A percentile compares a stretch with the other conserved stretches of the same genome.
Evolutionary conservation across 805 yeast species (phyloP).

Genomic region (Saccharomycopsis sp.): DNA sequence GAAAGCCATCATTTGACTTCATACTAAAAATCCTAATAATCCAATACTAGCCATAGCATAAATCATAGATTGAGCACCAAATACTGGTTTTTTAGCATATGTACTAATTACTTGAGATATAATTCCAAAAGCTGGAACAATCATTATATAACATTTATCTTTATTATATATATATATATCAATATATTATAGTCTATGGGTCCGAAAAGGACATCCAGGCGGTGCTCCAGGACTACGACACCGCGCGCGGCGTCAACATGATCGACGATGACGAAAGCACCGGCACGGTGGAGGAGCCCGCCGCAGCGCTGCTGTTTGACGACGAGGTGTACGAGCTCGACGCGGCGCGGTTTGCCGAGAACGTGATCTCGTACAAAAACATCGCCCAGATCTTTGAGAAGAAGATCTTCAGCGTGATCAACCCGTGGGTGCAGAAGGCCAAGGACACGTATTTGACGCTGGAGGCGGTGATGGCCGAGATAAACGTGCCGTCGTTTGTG

Average conservation of each 20-base stretch:
- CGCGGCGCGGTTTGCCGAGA: slow-evolving; percentile 16
- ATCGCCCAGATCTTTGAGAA: slow-evolving; percentile 63
- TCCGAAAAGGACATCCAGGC: slow-evolving; percentile 5
- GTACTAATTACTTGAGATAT: too few species aligned
- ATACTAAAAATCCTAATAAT: too few species aligned
- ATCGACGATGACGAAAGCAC: not conserved
- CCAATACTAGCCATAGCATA: too few species aligned
- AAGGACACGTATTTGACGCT: slow-evolving; percentile 62
- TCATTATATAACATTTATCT: too few species aligned
- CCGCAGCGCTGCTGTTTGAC: not conserved
- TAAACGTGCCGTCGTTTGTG: slow-evolving; percentile 70
- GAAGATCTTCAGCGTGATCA: slow-evolving; percentile 59
- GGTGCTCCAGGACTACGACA: not conserved
- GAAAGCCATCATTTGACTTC: too few species aligned
- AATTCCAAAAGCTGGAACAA: too few species aligned
- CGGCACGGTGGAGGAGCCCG: not conserved
- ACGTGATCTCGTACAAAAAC: slow-evolving; percentile 37
- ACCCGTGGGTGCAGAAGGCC: slow-evolving; percentile 79
- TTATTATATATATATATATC: not conserved
- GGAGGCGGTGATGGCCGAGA: slow-evolving; percentile 51
- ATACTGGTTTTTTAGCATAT: too few species aligned
- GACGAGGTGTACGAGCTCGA: slow-evolving; percentile 12
- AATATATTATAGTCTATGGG: not conserved
- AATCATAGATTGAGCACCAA: too few species aligned
- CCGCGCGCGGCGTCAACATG: not conserved